Evolutionary conservation across 2,329 filamentous ascomycete species (phyloP).

Genomic region (Grosmannia clavigera): DNA sequence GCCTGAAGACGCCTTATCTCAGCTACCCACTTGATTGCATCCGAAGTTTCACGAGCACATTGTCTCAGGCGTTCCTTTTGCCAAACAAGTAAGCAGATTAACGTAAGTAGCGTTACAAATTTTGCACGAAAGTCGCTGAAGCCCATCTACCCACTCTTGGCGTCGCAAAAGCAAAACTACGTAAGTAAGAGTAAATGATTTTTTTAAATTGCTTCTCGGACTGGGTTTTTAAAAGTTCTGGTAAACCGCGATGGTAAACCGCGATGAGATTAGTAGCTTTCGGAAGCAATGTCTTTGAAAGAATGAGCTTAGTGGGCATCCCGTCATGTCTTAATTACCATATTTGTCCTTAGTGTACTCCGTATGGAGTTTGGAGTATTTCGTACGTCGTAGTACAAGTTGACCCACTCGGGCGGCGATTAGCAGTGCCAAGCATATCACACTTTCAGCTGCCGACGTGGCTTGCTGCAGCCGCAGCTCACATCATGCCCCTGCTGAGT

Average conservation of each 20-base stretch:
- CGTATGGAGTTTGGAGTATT: neutral
- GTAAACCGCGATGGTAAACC: neutral
- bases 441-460: neutral
- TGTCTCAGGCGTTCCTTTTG: neutral
- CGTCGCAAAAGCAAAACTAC: neutral
- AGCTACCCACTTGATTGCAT: neutral
- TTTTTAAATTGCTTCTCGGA: neutral
- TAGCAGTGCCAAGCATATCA: neutral
- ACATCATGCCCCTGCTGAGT: neutral
- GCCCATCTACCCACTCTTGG: neutral
- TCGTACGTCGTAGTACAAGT: too few species aligned
- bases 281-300: neutral
- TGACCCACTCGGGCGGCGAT: neutral
- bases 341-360: neutral
- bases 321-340: neutral
- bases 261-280: neutral
- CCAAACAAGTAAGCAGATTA: neutral
- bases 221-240: too few species aligned
- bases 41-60: neutral
- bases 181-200: too few species aligned
- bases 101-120: neutral
- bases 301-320: neutral
- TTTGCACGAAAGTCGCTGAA: neutral
- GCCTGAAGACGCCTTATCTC: neutral
- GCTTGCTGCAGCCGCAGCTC: neutral